A percentile compares a stretch with the other conserved stretches of the same genome.
These are phyloP conservation scores for Dryadomyces quercus-mongolicae DNA, from an alignment of 2,329 filamentous ascomycete species.

Conservation along the genomic window DNA sequence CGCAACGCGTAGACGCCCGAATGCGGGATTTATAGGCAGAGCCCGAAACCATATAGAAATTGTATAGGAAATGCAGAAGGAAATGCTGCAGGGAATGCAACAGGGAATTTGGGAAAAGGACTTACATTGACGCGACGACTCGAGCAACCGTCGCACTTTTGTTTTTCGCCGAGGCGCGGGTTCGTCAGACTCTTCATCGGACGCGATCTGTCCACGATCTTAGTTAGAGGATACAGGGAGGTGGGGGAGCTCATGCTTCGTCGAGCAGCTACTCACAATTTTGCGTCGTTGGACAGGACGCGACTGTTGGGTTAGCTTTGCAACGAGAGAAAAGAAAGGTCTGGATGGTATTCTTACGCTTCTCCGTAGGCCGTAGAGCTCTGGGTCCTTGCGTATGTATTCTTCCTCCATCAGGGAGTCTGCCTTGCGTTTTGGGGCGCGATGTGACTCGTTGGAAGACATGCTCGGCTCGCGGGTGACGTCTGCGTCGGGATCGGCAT, in stretches of 20 bases:
- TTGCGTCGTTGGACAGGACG: conserved; percentile 46
- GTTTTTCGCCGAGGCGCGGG: conserved; percentile 44
- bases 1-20: conserved; percentile 28
- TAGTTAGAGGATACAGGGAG: conserved; percentile 21
- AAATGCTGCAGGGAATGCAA: too few relatives aligned
- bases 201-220: conserved; percentile 4
- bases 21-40: neutral
- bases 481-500: conserved; percentile 30
- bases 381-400: conserved; percentile 81
- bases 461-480: conserved; percentile 39
- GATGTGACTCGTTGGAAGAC: conserved; percentile 58
- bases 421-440: conserved; percentile 61
- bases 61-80: neutral
- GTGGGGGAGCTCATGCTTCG: neutral
- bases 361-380: conserved; percentile 85
- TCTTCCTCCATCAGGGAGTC: conserved; percentile 56
- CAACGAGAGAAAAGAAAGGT: too few relatives aligned
- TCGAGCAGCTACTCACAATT: conserved; percentile 30
- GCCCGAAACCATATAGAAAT: conserved; percentile 28
- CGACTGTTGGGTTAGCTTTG: conserved; percentile 26
- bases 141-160: conserved; percentile 53
- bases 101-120: neutral
- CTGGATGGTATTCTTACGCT: too few relatives aligned
- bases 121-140: conserved; percentile 12
- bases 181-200: conserved; percentile 32